These are phyloP conservation scores for Sungouiozyma intestinalis DNA, from an alignment of 805 yeast genomes.

Conservation along the genomic window DNA sequence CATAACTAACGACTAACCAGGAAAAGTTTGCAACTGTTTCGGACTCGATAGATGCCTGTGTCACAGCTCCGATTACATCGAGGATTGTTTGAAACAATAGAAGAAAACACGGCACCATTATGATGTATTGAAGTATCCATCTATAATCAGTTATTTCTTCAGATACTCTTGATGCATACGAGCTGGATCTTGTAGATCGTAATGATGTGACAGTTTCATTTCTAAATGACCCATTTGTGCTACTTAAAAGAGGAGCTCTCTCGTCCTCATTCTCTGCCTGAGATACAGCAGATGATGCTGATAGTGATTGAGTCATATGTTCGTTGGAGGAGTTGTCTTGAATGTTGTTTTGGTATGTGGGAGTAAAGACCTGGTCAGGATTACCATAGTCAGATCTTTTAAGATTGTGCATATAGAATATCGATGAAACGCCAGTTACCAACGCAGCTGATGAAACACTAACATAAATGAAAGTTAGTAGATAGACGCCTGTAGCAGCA, in stretches of 20 bases:
- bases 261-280: conserved; percentile 14
- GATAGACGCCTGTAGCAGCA: conserved; percentile 38
- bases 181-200: background rate
- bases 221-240: background rate
- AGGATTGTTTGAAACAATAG: conserved; percentile 43
- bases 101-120: conserved; percentile 56
- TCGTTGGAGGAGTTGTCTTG: conserved; percentile 1
- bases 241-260: conserved; percentile 24
- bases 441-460: conserved; percentile 5
- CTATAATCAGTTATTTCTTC: conserved; percentile 40
- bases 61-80: conserved; percentile 36
- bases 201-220: background rate
- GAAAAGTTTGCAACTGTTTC: conserved; percentile 32
- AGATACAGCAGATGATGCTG: background rate
- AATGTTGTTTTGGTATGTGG: background rate
- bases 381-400: background rate
- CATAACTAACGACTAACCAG: conserved; percentile 21
- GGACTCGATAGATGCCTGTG: conserved; percentile 66
- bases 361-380: background rate
- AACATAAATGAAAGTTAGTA: conserved; percentile 36
- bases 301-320: background rate
- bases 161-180: background rate
- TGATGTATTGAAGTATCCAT: conserved; percentile 68
- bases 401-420: background rate
- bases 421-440: conserved; percentile 1